phyloP scores from a whole-genome alignment of 1,139 yeast species.

The Debaryomyces sp. region DNA sequence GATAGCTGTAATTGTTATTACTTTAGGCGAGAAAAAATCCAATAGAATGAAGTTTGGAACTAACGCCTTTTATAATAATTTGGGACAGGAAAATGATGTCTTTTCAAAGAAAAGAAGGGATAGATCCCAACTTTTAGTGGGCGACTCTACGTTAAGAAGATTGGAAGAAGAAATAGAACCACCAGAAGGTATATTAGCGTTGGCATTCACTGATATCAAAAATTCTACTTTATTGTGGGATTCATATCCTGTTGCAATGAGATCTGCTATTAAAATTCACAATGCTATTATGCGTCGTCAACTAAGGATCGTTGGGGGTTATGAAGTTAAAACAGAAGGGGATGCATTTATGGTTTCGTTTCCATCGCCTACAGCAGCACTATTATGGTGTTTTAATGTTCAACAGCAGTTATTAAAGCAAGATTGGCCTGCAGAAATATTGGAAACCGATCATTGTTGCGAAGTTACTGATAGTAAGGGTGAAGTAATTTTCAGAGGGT shows the following conservation, averaged over 20 bases:
- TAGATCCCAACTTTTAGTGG: slow-evolving; percentile 52
- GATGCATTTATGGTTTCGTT: slow-evolving; percentile 99
- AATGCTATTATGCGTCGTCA: slow-evolving; percentile 94
- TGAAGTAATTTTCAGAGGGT: slow-evolving; percentile 73
- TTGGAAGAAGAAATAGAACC: slow-evolving; percentile 93
- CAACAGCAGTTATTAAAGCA: slow-evolving; percentile 81
- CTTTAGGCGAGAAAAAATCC: slow-evolving; percentile 51
- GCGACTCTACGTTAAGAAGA: slow-evolving; percentile 80
- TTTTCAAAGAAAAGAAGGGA: slow-evolving; percentile 56
- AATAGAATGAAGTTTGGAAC: slow-evolving; percentile 30
- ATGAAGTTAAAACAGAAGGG: slow-evolving; percentile 98
- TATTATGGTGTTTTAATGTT: slow-evolving; percentile 92
- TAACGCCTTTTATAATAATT: slow-evolving; percentile 39
- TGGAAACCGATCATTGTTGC: slow-evolving; percentile 83
- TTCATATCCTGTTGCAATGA: slow-evolving; percentile 88
- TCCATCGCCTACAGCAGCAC: slow-evolving; percentile 88
- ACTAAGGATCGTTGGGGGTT: slow-evolving; percentile 90
- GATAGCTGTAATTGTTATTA: slow-evolving; percentile 81
- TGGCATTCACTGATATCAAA: slow-evolving; percentile 96
- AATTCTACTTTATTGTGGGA: slow-evolving; percentile 96
- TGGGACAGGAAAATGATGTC: slow-evolving; percentile 46
- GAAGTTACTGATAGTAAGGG: slow-evolving; percentile 73
- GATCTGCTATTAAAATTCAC: slow-evolving; percentile 94
- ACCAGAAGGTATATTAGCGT: slow-evolving; percentile 91
- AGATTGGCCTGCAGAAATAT: slow-evolving; percentile 95